Evolutionary conservation across 1,284 basidiomycete genomes (phyloP).

Genomic region (Sphaerobolus stellatus): DNA sequence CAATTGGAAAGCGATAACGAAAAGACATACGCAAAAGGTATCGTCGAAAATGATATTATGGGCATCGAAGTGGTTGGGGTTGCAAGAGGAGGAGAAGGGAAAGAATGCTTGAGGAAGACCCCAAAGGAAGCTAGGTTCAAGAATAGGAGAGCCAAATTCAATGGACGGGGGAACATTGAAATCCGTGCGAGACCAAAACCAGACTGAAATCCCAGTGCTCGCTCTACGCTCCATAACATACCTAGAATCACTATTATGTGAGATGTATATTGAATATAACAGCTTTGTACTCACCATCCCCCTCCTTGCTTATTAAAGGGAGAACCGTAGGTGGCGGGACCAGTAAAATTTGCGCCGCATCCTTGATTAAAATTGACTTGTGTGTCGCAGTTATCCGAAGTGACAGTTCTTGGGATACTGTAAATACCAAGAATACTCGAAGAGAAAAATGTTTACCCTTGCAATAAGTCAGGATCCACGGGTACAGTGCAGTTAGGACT

Average conservation of each 20-base stretch:
- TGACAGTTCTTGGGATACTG: slow-evolving; percentile 15
- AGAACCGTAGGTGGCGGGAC: slow-evolving; percentile 46
- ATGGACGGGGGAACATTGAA: slow-evolving; percentile 40
- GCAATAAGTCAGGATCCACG: slow-evolving; percentile 17
- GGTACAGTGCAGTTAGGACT: slow-evolving; percentile 46
- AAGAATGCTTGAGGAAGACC: slow-evolving; percentile 51
- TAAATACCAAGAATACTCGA: not conserved
- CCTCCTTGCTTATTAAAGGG: slow-evolving; percentile 51
- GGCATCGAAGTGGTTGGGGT: slow-evolving; percentile 47
- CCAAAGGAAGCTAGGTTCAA: slow-evolving; percentile 37
- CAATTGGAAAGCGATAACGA: slow-evolving; percentile 4
- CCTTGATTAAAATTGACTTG: slow-evolving; percentile 55
- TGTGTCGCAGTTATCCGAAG: slow-evolving; percentile 50
- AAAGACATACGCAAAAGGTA: slow-evolving; percentile 48
- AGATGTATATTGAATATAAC: slow-evolving; percentile 17
- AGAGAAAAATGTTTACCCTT: not conserved
- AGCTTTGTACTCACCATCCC: slow-evolving; percentile 37
- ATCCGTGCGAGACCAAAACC: slow-evolving; percentile 53
- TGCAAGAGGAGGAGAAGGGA: slow-evolving; percentile 40
- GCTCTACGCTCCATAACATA: slow-evolving; percentile 43
- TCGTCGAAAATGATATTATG: slow-evolving; percentile 54
- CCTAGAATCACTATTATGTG: slow-evolving; percentile 4
- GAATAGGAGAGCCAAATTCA: slow-evolving; percentile 27
- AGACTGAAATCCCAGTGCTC: slow-evolving; percentile 44
- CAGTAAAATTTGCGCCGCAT: slow-evolving; percentile 53